Base-by-base conservation (phyloP, 1,284 basidiomycete species). In the Cryptococcus sp. region DNA sequence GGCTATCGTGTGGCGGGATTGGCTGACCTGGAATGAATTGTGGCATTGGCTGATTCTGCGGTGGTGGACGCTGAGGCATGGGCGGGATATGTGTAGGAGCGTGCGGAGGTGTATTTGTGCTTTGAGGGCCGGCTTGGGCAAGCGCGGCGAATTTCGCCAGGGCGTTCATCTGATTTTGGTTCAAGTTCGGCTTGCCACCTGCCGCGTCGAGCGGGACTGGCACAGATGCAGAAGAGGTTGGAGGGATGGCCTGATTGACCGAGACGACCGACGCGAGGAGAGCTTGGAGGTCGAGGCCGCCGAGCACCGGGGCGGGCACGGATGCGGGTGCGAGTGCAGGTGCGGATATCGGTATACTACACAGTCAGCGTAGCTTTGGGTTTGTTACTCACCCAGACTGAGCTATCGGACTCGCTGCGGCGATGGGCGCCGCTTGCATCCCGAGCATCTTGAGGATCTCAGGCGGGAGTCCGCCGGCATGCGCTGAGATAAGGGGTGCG, bases 391-490 rank as follows among this genome's bases (percentile, higher is more conserved):
- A 62, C 58, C 54, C 58, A n/a, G 48, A 38, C 8, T 50, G 51
- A 1, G 54, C 52, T 16, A 50, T 17, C 5, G 44, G n/a, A 5
- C 10, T 42, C 17, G 50, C 60, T 16, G 56, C 22, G 19, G 31
- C 13, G 3, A 47, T n/a, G 10, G 48, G n/a, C 23, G 42, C 19
- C 46, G 45, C 35, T 17, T 54, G 57, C 15, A 75, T 68, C 10
- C 75, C 75, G 13, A 77, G 65, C 50, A 77, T 57, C 54, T 73
- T 72, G 56, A 68, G 68, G 41, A 77, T 72, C 56, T 74, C 72
- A 4, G 73, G 70, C 39, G 75, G 75, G 22, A 77, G 57, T 48
- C 59, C 59, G 13, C 60, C 62, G 17, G 63, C 42, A 51, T 52
- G 47, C 19, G 55, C 19, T 48, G 56, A 39, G 16, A 41, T 47